Evolutionary conservation across 805 yeast species (phyloP), one percentile per base, ranked within the genome.

Genomic region (Teunomyces atbi): DNA sequence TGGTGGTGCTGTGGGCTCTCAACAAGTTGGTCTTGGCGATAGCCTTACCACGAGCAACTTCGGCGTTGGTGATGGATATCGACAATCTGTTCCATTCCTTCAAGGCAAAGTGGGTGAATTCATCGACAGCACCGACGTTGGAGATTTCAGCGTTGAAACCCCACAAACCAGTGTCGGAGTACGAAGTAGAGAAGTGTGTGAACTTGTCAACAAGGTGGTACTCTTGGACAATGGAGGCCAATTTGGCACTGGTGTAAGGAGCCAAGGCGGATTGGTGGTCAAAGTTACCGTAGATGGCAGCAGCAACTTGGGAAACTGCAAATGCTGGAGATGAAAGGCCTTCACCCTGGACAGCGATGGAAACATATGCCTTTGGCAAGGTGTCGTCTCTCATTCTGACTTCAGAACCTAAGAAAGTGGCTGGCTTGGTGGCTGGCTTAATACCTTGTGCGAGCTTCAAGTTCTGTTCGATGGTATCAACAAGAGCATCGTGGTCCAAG

Each of bases 1-100:
- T 67, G 51, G 83, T 72, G 34, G 81, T 60, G 59, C 74, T 64
- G 59, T 79, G 71, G 47, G 68, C 62, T 44, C 74, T 62, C 58
- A 85, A 79, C 52, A 86, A 62, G 55, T 77, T 76, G 62, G 86
- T 74, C 72, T 86, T 86, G 66, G 82, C 77, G 56, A 79, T 70
- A 56, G 83, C 80, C 73, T 86, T 86, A 63, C 83, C 96, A 71
- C 89, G 79, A 54, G 82, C 81, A 57, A 87, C 81, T 74, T 87
- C 95, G 48, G 87, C 78, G 53, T 84, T 88, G 52, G 89, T 78
- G 61, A 87, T 71, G 19, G 91, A 83, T 56, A 84, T 72, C 18
- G 91, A 76, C 67, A 86, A 78, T 78, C 94, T 82, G 78, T 86
- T 86, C 94, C 95, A 87, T 76, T 86, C 87, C 70, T 85, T 87